These are phyloP conservation scores for Eutrema heterophyllum DNA, from an alignment of 345 rosid genomes.

Conservation along the genomic window DNA sequence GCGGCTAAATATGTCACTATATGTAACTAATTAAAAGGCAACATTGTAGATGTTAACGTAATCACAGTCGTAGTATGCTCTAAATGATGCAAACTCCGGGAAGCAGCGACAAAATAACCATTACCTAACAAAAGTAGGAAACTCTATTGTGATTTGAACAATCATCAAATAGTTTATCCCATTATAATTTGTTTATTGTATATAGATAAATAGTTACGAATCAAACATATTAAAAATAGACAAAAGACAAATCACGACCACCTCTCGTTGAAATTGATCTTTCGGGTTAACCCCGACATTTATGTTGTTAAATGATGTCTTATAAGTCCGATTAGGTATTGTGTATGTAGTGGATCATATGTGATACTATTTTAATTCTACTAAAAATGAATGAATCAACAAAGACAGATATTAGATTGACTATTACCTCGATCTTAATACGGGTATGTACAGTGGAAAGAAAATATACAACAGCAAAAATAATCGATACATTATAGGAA, in stretches of 20 bases:
- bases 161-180: slow-evolving; percentile 17
- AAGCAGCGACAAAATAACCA: slow-evolving; percentile 18
- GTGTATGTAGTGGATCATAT: not conserved
- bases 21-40: not conserved
- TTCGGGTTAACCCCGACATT: not conserved
- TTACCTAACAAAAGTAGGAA: slow-evolving; percentile 27
- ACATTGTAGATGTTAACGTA: slow-evolving; percentile 2
- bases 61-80: slow-evolving; percentile 12
- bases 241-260: not conserved
- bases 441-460: no score
- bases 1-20: not conserved
- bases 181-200: not conserved
- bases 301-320: not conserved
- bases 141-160: slow-evolving; percentile 6
- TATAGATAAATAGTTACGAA: not conserved
- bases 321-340: not conserved
- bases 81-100: slow-evolving; percentile 13
- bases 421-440: no score
- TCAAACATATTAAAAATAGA: not conserved
- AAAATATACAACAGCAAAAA: not conserved
- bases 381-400: not conserved
- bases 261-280: not conserved
- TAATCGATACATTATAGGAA: no score
- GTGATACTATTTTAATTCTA: not conserved
- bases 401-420: not conserved